phyloP scores from a whole-genome alignment of 2,329 filamentous ascomycete species.

The Aspergillus oerlinghausenensis region DNA sequence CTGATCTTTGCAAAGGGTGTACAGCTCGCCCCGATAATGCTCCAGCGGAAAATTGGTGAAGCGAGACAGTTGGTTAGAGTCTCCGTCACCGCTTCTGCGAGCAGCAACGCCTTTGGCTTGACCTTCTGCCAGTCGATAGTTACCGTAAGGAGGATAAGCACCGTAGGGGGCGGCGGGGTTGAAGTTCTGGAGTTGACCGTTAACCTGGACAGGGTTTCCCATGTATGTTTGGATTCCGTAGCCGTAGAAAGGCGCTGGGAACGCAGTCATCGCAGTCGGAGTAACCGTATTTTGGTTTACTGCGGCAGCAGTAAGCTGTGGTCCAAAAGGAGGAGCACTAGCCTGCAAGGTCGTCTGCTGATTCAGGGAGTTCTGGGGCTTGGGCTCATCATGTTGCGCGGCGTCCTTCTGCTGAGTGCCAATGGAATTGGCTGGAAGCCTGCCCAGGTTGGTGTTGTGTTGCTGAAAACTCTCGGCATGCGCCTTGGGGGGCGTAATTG shows the following conservation, averaged over 20 bases:
- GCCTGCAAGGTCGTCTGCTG: slow-evolving; percentile 73
- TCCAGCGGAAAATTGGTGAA: slow-evolving; percentile 82
- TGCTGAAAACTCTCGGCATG: slow-evolving; percentile 60
- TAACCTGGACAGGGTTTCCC: slow-evolving; percentile 40
- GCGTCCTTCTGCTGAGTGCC: slow-evolving; percentile 52
- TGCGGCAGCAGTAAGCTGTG: slow-evolving; percentile 46
- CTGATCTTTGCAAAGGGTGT: slow-evolving; percentile 92
- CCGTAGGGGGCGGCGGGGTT: slow-evolving; percentile 54
- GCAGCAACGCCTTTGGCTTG: slow-evolving; percentile 73
- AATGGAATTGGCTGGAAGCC: slow-evolving; percentile 65
- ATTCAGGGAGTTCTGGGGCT: slow-evolving; percentile 49
- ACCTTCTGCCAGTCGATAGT: slow-evolving; percentile 63
- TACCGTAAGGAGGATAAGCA: slow-evolving; percentile 46
- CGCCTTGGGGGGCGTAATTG: slow-evolving; percentile 50
- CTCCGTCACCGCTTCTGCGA: slow-evolving; percentile 42
- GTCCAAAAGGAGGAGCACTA: slow-evolving; percentile 73
- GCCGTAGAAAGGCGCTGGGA: slow-evolving; percentile 42
- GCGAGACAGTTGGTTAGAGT: slow-evolving; percentile 61
- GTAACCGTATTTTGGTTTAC: slow-evolving; percentile 18
- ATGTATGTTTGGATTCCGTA: slow-evolving; percentile 54
- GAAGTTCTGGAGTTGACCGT: slow-evolving; percentile 41
- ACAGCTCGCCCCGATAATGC: slow-evolving; percentile 75
- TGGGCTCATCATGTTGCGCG: slow-evolving; percentile 44
- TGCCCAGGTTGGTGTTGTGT: slow-evolving; percentile 77
- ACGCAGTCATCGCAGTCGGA: slow-evolving; percentile 33